These are phyloP conservation scores for Lolium perenne DNA, from an alignment of 176 grass and related monocot species.

Conservation along the genomic window DNA sequence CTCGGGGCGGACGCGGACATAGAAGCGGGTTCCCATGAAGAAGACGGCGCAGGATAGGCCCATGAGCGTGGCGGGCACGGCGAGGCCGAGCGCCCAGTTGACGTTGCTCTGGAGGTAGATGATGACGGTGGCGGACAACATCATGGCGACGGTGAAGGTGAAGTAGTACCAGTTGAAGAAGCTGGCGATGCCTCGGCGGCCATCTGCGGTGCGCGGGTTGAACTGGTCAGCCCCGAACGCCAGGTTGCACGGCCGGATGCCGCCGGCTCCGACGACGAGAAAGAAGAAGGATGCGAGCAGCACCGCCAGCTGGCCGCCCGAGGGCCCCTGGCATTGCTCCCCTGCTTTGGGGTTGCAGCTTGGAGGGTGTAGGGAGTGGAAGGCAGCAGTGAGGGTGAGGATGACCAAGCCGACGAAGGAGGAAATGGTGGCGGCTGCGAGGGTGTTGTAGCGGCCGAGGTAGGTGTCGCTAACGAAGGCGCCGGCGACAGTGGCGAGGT, in stretches of 20 bases:
- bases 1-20: not conserved
- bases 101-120: slow-evolving; percentile 14
- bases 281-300: not conserved
- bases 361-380: not conserved
- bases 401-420: not conserved
- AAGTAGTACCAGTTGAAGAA: slow-evolving; percentile 1
- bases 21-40: not conserved
- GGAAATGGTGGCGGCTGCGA: not conserved
- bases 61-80: not conserved
- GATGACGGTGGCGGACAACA: not conserved
- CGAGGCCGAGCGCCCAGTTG: not conserved
- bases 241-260: slow-evolving; percentile 58
- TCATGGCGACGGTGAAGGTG: not conserved
- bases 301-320: not conserved
- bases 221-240: slow-evolving; percentile 85
- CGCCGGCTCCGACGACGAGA: not conserved
- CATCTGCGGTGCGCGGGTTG: slow-evolving; percentile 2
- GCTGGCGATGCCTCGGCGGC: not conserved
- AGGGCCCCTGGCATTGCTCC: not conserved
- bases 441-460: not conserved
- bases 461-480: not conserved
- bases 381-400: slow-evolving; percentile 3
- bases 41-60: not conserved
- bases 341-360: not conserved
- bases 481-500: not conserved